A percentile compares a stretch with the other conserved stretches of the same genome.
phyloP scores from a whole-genome alignment of 768 basidiomycete species.

The Russula sp. region DNA sequence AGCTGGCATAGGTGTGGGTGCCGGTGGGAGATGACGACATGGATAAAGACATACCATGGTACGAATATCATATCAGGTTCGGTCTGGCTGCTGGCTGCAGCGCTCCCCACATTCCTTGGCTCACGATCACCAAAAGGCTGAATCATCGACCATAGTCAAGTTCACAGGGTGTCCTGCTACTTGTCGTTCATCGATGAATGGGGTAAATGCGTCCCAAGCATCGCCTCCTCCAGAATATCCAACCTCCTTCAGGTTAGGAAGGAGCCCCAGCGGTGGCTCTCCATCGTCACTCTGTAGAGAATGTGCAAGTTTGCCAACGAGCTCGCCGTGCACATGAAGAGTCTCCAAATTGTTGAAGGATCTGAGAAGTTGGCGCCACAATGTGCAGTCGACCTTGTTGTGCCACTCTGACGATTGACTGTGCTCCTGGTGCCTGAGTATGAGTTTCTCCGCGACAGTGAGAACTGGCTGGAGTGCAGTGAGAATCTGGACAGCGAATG shows the following conservation, averaged over 20 bases:
- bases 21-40: too few species aligned
- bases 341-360: neutral
- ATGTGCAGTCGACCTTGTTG: neutral
- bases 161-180: neutral
- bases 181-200: neutral
- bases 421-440: neutral
- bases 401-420: neutral
- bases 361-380: neutral
- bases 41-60: too few species aligned
- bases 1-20: too few species aligned
- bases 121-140: too few species aligned
- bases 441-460: neutral
- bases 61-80: too few species aligned
- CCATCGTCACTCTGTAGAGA: neutral
- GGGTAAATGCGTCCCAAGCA: neutral
- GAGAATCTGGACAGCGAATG: neutral
- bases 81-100: too few species aligned
- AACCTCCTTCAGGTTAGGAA: neutral
- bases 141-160: neutral
- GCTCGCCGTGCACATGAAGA: neutral
- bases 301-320: neutral
- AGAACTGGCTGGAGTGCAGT: neutral
- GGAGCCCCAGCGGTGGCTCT: neutral
- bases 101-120: neutral
- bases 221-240: neutral